phyloP scores from a whole-genome alignment of 805 yeast genomes.

The Komagataella ulmi region DNA sequence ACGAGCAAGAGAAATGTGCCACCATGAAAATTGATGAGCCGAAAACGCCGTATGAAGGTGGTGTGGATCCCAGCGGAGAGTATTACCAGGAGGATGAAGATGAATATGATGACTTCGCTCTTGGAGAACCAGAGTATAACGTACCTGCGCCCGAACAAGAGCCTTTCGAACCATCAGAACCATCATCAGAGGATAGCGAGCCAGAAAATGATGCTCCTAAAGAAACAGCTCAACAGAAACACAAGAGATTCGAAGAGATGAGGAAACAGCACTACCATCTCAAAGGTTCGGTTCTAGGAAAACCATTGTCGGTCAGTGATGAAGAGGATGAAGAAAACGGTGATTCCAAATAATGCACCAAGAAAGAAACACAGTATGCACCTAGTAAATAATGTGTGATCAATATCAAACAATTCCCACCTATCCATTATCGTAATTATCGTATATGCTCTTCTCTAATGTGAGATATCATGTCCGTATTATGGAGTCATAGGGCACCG shows the following conservation, averaged over 20 bases:
- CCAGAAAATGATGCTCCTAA: slow-evolving; percentile 29
- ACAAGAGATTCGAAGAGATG: slow-evolving; percentile 58
- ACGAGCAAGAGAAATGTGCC: slow-evolving; percentile 61
- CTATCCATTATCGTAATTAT: neutral
- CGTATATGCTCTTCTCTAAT: neutral
- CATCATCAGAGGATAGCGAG: slow-evolving; percentile 16
- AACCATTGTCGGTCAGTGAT: slow-evolving; percentile 21
- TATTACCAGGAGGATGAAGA: slow-evolving; percentile 64
- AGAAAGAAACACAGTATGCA: neutral
- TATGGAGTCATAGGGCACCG: neutral
- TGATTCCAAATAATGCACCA: neutral
- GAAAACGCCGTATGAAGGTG: slow-evolving; percentile 90
- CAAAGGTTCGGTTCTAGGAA: slow-evolving; percentile 35
- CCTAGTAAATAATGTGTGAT: neutral
- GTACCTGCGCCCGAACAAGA: neutral
- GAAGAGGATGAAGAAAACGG: slow-evolving; percentile 14
- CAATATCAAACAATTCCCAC: neutral
- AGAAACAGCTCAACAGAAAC: slow-evolving; percentile 41
- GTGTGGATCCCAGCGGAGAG: slow-evolving; percentile 72
- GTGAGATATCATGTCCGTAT: neutral
- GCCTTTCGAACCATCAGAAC: neutral
- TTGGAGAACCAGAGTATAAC: slow-evolving; percentile 40
- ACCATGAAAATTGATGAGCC: slow-evolving; percentile 89
- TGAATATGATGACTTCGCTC: slow-evolving; percentile 26
- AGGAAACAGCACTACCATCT: slow-evolving; percentile 69